Evolutionary conservation across 2,329 filamentous ascomycete genomes (phyloP), one percentile per base, ranked within the genome.

Genomic region (Phialophora tarda): DNA sequence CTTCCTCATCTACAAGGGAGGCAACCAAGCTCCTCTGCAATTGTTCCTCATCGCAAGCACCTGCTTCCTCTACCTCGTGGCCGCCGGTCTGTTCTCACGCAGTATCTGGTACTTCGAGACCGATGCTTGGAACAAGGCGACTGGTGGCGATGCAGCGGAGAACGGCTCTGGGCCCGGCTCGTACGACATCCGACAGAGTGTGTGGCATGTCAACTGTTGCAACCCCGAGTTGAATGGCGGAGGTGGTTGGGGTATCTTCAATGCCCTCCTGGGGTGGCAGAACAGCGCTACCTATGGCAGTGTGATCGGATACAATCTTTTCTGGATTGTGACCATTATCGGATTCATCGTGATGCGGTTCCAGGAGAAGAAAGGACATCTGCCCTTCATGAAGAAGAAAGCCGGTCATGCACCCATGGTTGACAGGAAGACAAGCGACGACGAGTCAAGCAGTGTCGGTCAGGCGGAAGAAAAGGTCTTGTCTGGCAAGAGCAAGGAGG

Each of bases 271-370:
- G 11, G 92, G 93, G 65, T 97, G 93, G 93, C 86, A 88, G 68
- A 96, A 96, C 80, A 92, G 90, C 12, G 93, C 91, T 4, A 96
- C 92, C 1, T 93, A 94, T 73, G 92, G 92, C 59, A 93, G 91
- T 0, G 90, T 96, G 70, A 88, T 96, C 69, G 88, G 90, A 1
- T 96, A 96, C 81, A 96, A 95, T 76, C 65, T 94, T 17, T 96
- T 96, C 81, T 97, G 92, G 93, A 79, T 95, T 59, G 82, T 82
- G 8, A 83, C 92, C 71, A 92, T 93, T 64, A 67, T 82, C 17
- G 84, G 83, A 4, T 91, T 94, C 75, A 67, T 87, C 14, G 71
- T 80, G 38, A 84, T 94, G 82, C 83, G 89, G 50, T 91, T 87
- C 79, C 85, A 85, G 69, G 91, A 95, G 79, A 69, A 65, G 51